Evolutionary conservation across 768 basidiomycete genomes (phyloP).

Genomic region (Russula foetens): DNA sequence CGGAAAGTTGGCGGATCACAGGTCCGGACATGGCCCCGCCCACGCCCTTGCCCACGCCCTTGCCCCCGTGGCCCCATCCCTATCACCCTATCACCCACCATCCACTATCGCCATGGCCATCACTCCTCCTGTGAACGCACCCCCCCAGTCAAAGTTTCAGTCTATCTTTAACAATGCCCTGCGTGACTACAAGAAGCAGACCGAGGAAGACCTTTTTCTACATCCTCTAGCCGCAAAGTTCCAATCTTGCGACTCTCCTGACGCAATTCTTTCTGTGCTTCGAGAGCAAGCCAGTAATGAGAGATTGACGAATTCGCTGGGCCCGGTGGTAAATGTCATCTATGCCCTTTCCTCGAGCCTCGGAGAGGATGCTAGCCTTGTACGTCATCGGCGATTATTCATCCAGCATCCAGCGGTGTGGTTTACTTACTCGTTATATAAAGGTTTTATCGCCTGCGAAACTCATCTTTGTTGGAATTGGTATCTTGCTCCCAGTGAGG

Average conservation of each 20-base stretch:
- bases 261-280: not conserved
- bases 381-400: not conserved
- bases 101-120: not conserved
- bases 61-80: too few species aligned
- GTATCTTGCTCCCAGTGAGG: not conserved
- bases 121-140: too few species aligned
- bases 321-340: not conserved
- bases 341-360: not conserved
- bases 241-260: not conserved
- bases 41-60: too few species aligned
- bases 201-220: not conserved
- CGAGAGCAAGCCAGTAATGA: not conserved
- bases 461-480: not conserved
- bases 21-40: too few species aligned
- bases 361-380: not conserved
- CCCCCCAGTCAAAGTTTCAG: not conserved
- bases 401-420: too few species aligned
- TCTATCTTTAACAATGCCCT: not conserved
- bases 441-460: not conserved
- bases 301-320: not conserved
- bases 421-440: too few species aligned
- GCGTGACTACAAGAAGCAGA: not conserved
- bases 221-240: not conserved
- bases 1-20: too few species aligned
- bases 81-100: too few species aligned